Evolutionary conservation across 2,329 filamentous ascomycete genomes (phyloP).

Genomic region (Colletotrichum chlorophyti): DNA sequence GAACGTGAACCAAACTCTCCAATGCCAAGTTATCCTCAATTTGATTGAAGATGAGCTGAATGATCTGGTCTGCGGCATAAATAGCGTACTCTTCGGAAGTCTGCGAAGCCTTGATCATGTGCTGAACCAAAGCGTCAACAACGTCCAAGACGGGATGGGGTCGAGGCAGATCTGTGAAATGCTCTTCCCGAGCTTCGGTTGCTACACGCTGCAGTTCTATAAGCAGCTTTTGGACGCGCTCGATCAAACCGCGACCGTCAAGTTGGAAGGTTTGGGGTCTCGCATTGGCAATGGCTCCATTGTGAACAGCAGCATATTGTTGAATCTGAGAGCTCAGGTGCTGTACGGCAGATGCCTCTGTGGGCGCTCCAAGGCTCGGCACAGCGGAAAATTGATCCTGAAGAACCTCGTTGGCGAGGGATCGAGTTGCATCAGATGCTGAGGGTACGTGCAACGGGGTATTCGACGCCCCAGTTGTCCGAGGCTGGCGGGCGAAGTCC

Average conservation of each 20-base stretch:
- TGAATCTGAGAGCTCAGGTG: conserved; percentile 60
- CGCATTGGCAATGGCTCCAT: conserved; percentile 53
- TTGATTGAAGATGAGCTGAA: conserved; percentile 60
- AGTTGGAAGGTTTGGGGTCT: conserved; percentile 54
- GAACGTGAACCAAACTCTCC: conserved; percentile 67
- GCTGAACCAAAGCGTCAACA: conserved; percentile 66
- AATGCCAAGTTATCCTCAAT: conserved; percentile 63
- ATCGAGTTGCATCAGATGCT: conserved; percentile 65
- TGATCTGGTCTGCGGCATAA: conserved; percentile 66
- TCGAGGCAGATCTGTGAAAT: conserved; percentile 65
- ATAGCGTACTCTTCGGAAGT: conserved; percentile 66
- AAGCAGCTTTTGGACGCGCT: conserved; percentile 64
- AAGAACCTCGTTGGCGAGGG: conserved; percentile 68
- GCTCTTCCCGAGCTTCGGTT: conserved; percentile 61
- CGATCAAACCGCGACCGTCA: conserved; percentile 59
- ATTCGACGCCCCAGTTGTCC: conserved; percentile 63
- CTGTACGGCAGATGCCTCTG: conserved; percentile 62
- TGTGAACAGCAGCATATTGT: conserved; percentile 62
- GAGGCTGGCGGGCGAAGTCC: conserved; percentile 88
- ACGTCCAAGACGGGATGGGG: conserved; percentile 67
- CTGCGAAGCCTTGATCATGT: conserved; percentile 69
- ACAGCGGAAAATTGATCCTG: conserved; percentile 66
- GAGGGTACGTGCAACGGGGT: conserved; percentile 63
- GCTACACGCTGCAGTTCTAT: conserved; percentile 63
- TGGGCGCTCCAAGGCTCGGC: conserved; percentile 63